Evolutionary conservation across 2,329 filamentous ascomycete species (phyloP).

Genomic region (Endocalyx cinctus): DNA sequence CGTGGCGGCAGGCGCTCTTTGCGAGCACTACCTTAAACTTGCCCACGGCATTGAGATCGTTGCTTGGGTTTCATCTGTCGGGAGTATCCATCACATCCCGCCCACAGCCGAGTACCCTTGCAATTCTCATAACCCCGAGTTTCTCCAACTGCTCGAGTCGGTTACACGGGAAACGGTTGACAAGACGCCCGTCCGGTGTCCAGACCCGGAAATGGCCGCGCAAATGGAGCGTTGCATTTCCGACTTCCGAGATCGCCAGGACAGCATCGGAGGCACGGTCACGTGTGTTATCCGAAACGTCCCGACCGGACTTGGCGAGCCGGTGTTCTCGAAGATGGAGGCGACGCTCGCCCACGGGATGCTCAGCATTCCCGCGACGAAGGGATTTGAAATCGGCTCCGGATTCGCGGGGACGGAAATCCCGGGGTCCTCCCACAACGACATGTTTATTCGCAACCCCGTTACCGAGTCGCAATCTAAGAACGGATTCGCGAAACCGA

Average conservation of each 20-base stretch:
- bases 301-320: constrained; percentile 84
- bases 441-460: constrained; percentile 67
- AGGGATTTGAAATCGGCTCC: constrained; percentile 92
- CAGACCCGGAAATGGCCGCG: constrained; percentile 57
- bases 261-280: constrained; percentile 92
- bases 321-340: constrained; percentile 93
- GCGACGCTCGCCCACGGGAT: constrained; percentile 88
- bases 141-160: constrained; percentile 66
- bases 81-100: constrained; percentile 71
- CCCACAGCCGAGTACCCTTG: constrained; percentile 64
- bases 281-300: constrained; percentile 88
- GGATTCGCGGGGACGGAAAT: constrained; percentile 86
- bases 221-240: constrained; percentile 79
- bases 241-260: constrained; percentile 69
- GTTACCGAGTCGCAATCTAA: constrained; percentile 33
- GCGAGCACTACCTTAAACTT: constrained; percentile 82
- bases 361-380: constrained; percentile 90
- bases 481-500: constrained; percentile 48
- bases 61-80: constrained; percentile 83
- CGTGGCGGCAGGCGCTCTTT: constrained; percentile 86
- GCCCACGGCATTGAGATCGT: constrained; percentile 86
- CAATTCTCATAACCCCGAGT: constrained; percentile 70
- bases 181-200: constrained; percentile 80
- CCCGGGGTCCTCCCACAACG: constrained; percentile 87
- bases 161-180: constrained; percentile 77